Percentiles rank a stretch among this genome's conserved stretches.
Evolutionary conservation across 2,329 filamentous ascomycete species (phyloP).

Genomic region (Diplodia scrobiculata): DNA sequence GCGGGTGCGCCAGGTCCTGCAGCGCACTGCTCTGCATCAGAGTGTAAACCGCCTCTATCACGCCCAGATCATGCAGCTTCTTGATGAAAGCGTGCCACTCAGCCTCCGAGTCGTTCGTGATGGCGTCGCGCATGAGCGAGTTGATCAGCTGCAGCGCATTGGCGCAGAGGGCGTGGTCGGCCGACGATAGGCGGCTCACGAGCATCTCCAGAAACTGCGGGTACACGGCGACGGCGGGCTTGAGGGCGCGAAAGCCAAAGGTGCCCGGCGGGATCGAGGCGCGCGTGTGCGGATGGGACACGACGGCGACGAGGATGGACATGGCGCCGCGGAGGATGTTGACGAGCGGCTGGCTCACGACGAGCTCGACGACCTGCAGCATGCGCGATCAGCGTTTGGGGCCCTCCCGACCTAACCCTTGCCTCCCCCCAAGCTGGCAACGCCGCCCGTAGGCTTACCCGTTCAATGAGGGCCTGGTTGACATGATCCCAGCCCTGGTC

Average conservation of each 20-base stretch:
- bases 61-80: slow-evolving; percentile 83
- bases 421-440: neutral
- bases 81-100: slow-evolving; percentile 98
- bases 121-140: slow-evolving; percentile 86
- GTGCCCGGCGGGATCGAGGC: slow-evolving; percentile 57
- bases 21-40: slow-evolving; percentile 93
- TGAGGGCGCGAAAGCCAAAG: slow-evolving; percentile 88
- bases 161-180: slow-evolving; percentile 91
- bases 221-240: slow-evolving; percentile 86
- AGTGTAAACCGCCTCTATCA: slow-evolving; percentile 85
- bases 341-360: slow-evolving; percentile 92
- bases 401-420: neutral
- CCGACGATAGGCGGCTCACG: slow-evolving; percentile 85
- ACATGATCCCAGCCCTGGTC: slow-evolving; percentile 98
- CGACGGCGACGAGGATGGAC: slow-evolving; percentile 91
- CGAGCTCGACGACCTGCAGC: slow-evolving; percentile 76
- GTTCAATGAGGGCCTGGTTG: slow-evolving; percentile 68
- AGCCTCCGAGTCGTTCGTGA: slow-evolving; percentile 72
- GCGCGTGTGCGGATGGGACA: slow-evolving; percentile 73
- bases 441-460: slow-evolving; percentile 48
- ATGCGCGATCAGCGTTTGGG: slow-evolving; percentile 12
- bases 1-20: slow-evolving; percentile 83
- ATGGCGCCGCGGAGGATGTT: slow-evolving; percentile 97
- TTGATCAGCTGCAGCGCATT: slow-evolving; percentile 96
- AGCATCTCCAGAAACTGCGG: slow-evolving; percentile 94